Evolutionary conservation across 1,139 yeast genomes (phyloP), one percentile per base, ranked within the genome.

Genomic region (Torulaspora globosa): DNA sequence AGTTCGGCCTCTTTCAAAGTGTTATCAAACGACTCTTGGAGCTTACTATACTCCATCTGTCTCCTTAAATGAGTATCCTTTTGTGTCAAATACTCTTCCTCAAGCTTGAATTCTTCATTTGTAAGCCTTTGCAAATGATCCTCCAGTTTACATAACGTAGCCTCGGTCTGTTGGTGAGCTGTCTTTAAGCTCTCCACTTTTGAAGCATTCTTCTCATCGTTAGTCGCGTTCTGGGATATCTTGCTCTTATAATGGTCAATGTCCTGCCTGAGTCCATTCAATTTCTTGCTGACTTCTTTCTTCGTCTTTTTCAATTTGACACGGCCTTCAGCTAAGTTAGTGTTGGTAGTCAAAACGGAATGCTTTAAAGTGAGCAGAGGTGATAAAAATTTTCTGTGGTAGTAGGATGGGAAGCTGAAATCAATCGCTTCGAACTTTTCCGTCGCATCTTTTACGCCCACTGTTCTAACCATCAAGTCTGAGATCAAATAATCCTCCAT

Each of bases 281-380:
- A 63, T 56, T 74, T 74, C 54, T 80, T 82, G 53, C 75, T 73
- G 58, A 81, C 79, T 47, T 84, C 90, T 51, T 74, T 76, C 60
- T 81, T 82, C 46, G 75, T 67, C 55, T 81, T 83, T 62, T 78
- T 82, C 55, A 78, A 61, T 49, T 75, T 76, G 3, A 68, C 51
- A 55, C 74, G 76, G 49, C 78, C 77, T 39, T 74, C 71, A 27
- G 72, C 70, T 46, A 82, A 67, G 46, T 76, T 78, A 23, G 76
- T 76, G 52, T 80, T 75, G 0, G 87, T 78, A 0, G 88, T 77
- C 29, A 75, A 68, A 41, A 84, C 76, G 41, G 87, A 79, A 43
- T 76, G 76, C 58, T 80, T 83, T 36, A 84, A 69, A 0, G 89
- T 82, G 16, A 74, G 68, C 42, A 81, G 57, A 1, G 86, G 79